Evolutionary conservation across 352 stramenopile species (phyloP), one percentile per base, ranked within the genome.

Genomic region (Halophytophthora batemanensis): DNA sequence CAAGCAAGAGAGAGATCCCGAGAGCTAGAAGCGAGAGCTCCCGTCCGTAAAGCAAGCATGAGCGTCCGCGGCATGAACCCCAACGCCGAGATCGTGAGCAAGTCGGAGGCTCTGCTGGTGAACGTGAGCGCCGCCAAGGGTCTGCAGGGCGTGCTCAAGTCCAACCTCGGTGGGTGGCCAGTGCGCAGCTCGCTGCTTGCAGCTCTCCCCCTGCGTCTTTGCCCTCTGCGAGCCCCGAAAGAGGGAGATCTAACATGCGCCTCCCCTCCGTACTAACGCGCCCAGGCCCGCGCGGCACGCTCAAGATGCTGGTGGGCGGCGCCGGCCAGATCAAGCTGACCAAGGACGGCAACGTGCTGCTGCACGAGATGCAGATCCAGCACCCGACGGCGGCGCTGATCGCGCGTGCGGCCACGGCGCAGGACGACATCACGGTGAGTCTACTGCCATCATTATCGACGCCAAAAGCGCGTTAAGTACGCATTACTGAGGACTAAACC

Each of bases 291-390:
- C 87, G 94, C 2, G 97, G 97, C n/a, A 99, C 97, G 15, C 80
- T 99, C 40, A 99, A 99, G 86, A 98, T 99, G 94, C 85, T 99
- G 12, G 97, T 99, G 14, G 97, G 96, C 21, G 97, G 97, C 42
- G 96, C 97, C 15, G 97, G 97, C 22, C 96, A 99, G 75, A 98
- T 99, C 64, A 99, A 99, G 77, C 85, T 99, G 43, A 99, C 97
- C 17, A 99, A 99, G 74, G 97, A 99, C 73, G 97, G 97, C 68
- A 97, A 98, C 63, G 97, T 99, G 17, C 69, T 99, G 41, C 84
- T 99, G 33, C 96, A 99, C 64, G 97, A 99, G 86, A 99, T 99
- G 97, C 97, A 99, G 82, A 98, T 98, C 77, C 86, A 97, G 71
- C 97, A 99, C 87, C 97, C 97, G 58, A 99, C 97, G 18, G 97